Evolutionary conservation across 768 basidiomycete genomes (phyloP), one percentile per base, ranked within the genome.

Genomic region (Collybiopsis luxurians): DNA sequence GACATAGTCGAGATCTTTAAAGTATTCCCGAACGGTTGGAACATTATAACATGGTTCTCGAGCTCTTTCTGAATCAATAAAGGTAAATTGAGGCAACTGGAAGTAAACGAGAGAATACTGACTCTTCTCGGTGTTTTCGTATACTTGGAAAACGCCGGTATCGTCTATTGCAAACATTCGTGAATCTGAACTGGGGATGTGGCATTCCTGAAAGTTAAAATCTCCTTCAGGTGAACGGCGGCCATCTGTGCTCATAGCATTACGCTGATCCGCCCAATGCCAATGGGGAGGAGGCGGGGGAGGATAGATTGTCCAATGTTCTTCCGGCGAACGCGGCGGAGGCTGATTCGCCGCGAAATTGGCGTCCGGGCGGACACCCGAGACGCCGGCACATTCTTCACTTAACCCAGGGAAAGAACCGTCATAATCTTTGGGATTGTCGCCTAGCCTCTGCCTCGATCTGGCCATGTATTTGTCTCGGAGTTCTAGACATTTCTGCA

Each of bases 251-350:
- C 77, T 81, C 31, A 80, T 74, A 7, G 73, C 73, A 11, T 75
- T 72, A 23, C 79, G 69, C 48, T 81, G 73, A 46, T 82, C 75
- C 39, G 75, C 80, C 86, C 90, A 95, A 65, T 93, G 92, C 97
- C 97, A 99, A 64, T 95, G 95, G 0, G 95, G 96, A 2, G 92
- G 91, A 0, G 97, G 97, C 4, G 97, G 95, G 11, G 77, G 80
- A 0, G 97, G 97, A 63, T 97, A 97, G 61, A 98, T 89, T 53
- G 80, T 82, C 97, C 97, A 99, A 3, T 83, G 75, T 36, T 81
- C 64, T 61, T 79, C 75, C 15, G 71, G 66, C n/a, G 67, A 67
- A 36, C 69, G 44, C 5, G 71, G 49, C 1, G 67, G 61, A 12
- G 65, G 54, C 4, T 55, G n/a, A 62, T 49, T 57, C 17, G 46